These are phyloP conservation scores for Elaphomyces granulatus DNA, from an alignment of 495 filamentous ascomycete species.

Conservation along the genomic window DNA sequence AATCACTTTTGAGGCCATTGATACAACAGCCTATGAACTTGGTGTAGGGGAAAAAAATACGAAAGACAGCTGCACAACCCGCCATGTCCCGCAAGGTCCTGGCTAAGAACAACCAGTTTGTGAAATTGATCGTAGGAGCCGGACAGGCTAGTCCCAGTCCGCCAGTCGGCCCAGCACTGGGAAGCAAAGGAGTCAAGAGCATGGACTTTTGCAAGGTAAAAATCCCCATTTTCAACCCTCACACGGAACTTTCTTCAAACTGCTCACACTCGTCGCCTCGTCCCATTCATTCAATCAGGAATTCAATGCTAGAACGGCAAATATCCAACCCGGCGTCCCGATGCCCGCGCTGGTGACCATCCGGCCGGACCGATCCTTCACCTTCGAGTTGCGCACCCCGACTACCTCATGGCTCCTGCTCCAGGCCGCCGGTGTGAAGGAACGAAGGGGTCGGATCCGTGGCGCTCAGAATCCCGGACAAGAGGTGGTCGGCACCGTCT, in stretches of 20 bases:
- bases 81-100: constrained; percentile 67
- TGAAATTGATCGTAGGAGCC: constrained; percentile 96
- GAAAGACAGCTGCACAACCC: too few relatives aligned
- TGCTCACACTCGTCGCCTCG: too few relatives aligned
- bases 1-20: too few relatives aligned
- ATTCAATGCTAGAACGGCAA: constrained; percentile 89
- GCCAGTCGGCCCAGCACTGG: constrained; percentile 93
- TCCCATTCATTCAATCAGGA: too few relatives aligned
- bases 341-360: constrained; percentile 85
- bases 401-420: constrained; percentile 79
- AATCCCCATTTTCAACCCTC: constrained; percentile 5
- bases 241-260: too few relatives aligned
- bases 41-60: too few relatives aligned
- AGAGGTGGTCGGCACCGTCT: constrained; percentile 65
- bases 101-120: constrained; percentile 72
- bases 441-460: constrained; percentile 61
- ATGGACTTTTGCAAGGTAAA: constrained; percentile 99
- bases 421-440: constrained; percentile 63
- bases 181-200: constrained; percentile 95
- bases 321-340: constrained; percentile 71
- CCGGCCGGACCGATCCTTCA: constrained; percentile 83
- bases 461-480: constrained; percentile 68
- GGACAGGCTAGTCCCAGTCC: constrained; percentile 94
- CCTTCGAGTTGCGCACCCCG: constrained; percentile 86
- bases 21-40: too few relatives aligned